Evolutionary conservation across 371 early-diverging fungal species (phyloP), one percentile per base, ranked within the genome.

Genomic region (Dinochytrium kinnereticum): DNA sequence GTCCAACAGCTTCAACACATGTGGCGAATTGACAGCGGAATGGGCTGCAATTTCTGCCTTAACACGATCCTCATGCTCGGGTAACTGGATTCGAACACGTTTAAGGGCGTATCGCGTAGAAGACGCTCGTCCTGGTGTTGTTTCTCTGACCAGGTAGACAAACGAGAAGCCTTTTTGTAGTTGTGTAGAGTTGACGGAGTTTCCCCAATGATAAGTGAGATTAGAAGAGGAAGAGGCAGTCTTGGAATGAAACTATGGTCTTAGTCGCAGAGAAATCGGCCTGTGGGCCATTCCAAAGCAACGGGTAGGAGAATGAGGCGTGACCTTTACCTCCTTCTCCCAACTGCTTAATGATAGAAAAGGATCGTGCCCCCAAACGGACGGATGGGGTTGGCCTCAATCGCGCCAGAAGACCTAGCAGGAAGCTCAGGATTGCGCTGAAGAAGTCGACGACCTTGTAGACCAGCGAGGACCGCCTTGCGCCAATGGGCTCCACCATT

Each of bases 31-130:
- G 36, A 86, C 84, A 24, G 76, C 70, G 28, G 75, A 59, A 64
- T 84, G 84, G 2, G 83, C 82, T 13, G 72, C 78, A 51, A 84
- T 80, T 51, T 86, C 86, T n/a, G 59, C 55, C 64, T 61, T 44
- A 10, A 86, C 69, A n/a, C 83, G 76, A 26, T 82, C 80, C 68
- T 80, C 81, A 26, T 84, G 83, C 69, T 86, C 86, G 26, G 83
- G 83, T 31, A 84, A 70, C 69, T 84, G 84, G 1, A 84, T 76
- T 21, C 82, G 80, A 26, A 84, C 75, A 26, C 77, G 67, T 44
- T 84, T 86, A 7, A 84, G 68, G 15, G 83, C 83, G 68, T 73
- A 83, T 59, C 64, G 65, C 15, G 73, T 34, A 31, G 74, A 17
- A 30, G 70, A 44, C 1, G 51, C 37, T 21, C 59, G 17, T 28